Evolutionary conservation across 2,329 filamentous ascomycete genomes (phyloP).

Genomic region (Cercospora janseana): DNA sequence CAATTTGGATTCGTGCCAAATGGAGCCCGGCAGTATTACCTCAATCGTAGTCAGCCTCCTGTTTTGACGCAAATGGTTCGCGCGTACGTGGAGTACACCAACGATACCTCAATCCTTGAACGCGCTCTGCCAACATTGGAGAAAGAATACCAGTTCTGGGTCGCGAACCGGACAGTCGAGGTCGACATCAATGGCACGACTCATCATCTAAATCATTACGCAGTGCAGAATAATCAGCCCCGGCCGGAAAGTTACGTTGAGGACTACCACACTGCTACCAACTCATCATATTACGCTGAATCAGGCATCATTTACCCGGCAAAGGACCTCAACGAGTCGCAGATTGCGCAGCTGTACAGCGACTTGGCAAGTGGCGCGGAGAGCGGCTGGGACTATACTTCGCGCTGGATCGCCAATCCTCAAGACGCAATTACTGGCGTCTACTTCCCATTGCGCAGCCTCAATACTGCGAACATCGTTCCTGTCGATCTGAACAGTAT

Average conservation of each 20-base stretch:
- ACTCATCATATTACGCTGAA: slow-evolving; percentile 59
- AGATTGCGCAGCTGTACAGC: slow-evolving; percentile 56
- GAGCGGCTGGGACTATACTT: slow-evolving; percentile 63
- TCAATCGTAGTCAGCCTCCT: slow-evolving; percentile 67
- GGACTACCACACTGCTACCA: slow-evolving; percentile 65
- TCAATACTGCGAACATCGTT: slow-evolving; percentile 59
- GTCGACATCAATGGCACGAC: slow-evolving; percentile 47
- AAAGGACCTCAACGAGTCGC: slow-evolving; percentile 51
- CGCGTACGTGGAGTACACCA: slow-evolving; percentile 62
- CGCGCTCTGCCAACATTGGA: slow-evolving; percentile 62
- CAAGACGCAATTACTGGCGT: slow-evolving; percentile 58
- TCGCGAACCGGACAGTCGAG: slow-evolving; percentile 58
- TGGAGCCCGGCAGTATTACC: slow-evolving; percentile 65
- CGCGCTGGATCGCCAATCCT: slow-evolving; percentile 59
- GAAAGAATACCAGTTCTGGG: slow-evolving; percentile 64
- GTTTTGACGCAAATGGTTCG: slow-evolving; percentile 66
- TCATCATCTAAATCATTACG: slow-evolving; percentile 60
- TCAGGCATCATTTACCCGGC: slow-evolving; percentile 60
- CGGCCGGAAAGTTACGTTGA: slow-evolving; percentile 66
- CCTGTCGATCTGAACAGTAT: slow-evolving; percentile 69
- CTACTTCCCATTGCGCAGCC: slow-evolving; percentile 64
- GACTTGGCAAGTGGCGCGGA: slow-evolving; percentile 66
- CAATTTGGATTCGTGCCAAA: slow-evolving; percentile 66
- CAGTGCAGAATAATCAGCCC: slow-evolving; percentile 63
- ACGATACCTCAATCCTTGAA: slow-evolving; percentile 60